Evolutionary conservation across 306 rosid genomes (phyloP).

Genomic region (Astragalus glycyphyllos): DNA sequence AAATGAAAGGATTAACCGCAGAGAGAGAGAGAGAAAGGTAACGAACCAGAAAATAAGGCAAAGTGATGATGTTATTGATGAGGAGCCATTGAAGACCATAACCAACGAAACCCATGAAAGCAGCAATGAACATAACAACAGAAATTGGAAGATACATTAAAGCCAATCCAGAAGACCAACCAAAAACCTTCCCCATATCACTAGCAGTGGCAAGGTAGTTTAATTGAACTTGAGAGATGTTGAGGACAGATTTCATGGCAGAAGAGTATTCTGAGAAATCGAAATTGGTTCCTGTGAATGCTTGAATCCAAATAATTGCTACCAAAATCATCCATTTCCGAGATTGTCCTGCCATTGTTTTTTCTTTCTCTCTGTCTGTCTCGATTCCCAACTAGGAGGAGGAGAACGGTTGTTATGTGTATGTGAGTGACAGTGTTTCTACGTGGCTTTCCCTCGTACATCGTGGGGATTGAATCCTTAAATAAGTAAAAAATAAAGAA

Average conservation of each 20-base stretch:
- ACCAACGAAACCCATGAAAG: constrained; percentile 71
- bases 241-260: constrained; percentile 67
- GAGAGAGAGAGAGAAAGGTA: not conserved
- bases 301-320: constrained; percentile 91
- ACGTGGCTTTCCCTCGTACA: constrained; percentile 51
- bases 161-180: constrained; percentile 94
- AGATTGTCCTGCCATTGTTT: constrained; percentile 72
- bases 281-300: constrained; percentile 93
- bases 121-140: constrained; percentile 72
- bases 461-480: not conserved
- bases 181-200: constrained; percentile 83
- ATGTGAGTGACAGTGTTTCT: not conserved
- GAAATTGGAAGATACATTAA: constrained; percentile 66
- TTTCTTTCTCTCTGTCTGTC: not conserved
- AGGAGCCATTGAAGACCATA: constrained; percentile 92
- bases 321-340: constrained; percentile 89
- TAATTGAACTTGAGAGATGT: constrained; percentile 80
- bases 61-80: constrained; percentile 53
- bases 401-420: not conserved
- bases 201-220: constrained; percentile 87
- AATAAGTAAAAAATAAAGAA: too few species aligned
- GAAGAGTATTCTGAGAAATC: constrained; percentile 88
- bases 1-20: not conserved
- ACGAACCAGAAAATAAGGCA: constrained; percentile 80
- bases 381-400: not conserved